Evolutionary conservation across 805 yeast species (phyloP), one percentile per base, ranked within the genome.

Genomic region (Komagataella mondaviorum): DNA sequence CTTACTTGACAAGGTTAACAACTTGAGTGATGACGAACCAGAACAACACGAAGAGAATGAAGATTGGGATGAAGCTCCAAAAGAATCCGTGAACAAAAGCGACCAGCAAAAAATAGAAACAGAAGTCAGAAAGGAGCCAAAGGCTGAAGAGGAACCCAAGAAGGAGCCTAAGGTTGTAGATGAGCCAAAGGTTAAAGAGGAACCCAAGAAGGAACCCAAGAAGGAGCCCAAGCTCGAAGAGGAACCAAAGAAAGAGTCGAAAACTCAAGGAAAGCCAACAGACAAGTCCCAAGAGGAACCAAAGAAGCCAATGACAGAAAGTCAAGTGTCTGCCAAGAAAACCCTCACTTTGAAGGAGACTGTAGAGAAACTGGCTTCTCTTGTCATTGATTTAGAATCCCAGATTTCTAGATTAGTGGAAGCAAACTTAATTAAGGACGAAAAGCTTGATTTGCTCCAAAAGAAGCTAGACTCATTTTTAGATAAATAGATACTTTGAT

Each of bases 341-440:
- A 51, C 52, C 5, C 73, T 85, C 36, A 85, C 89, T 0, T 71
- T 86, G 54, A 83, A 83, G 59, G 83, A 78, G 7, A 80, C 88
- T 1, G 82, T 85, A 36, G 91, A 83, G 56, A 82, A 76, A 55
- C 69, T 86, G 51, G 78, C 85, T 4, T 53, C 67, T 2, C 64
- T 86, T 39, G 88, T 83, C 18, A 68, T 70, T 2, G 69, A 72
- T 24, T 71, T 86, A 48, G 89, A 85, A 61, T 51, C 66, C 0
- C 77, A 81, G 47, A 75, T 86, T 47, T 59, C 70, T 8, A 72
- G 66, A 51, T 69, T 86, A 53, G 69, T 73, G 6, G 69, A 71
- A 16, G 70, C 82, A 3, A 82, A 78, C 51, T 55, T 73, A n/a
- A 83, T 77, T 39, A 85, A 84, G 60, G 91, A 85, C 60, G 80